These are phyloP conservation scores for Chlorella sorokiniana DNA, from an alignment of 139 green algal species.

Conservation along the genomic window DNA sequence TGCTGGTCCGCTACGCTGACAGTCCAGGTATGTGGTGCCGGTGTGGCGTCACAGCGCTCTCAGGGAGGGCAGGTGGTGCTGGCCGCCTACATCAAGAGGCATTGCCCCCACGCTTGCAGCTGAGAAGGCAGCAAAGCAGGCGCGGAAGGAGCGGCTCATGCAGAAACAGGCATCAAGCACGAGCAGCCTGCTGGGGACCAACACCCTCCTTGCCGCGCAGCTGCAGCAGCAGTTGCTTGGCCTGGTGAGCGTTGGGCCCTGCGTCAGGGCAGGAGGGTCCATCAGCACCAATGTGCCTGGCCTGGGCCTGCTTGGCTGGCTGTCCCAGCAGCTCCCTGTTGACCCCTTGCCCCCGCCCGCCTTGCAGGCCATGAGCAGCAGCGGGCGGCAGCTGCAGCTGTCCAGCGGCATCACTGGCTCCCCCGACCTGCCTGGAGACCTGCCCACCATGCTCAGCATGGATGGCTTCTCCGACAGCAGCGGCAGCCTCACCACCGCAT, in stretches of 20 bases:
- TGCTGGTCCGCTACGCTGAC: constrained; percentile 60
- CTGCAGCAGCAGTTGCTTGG: constrained; percentile 33
- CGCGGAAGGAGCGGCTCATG: constrained; percentile 37
- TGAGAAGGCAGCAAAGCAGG: constrained; percentile 65
- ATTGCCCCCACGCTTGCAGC: constrained; percentile 34
- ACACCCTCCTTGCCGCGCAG: constrained; percentile 12
- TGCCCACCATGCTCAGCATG: constrained; percentile 13
- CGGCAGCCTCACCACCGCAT: background rate
- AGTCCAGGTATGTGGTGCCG: background rate
- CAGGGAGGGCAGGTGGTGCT: too few species aligned
- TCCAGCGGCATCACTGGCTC: background rate
- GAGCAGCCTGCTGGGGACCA: background rate
- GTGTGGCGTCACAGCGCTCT: too few species aligned
- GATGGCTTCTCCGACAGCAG: background rate
- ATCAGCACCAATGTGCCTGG: background rate
- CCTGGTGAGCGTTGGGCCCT: background rate
- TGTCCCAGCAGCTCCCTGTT: background rate
- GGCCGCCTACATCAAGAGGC: too few species aligned
- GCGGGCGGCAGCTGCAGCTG: background rate
- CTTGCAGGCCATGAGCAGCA: constrained; percentile 22
- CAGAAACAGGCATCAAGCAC: background rate
- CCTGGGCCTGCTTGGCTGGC: background rate
- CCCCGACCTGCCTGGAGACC: constrained; percentile 9
- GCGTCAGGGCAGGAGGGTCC: background rate
- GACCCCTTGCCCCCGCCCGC: too few species aligned